Evolutionary conservation across 495 filamentous ascomycete species (phyloP), one percentile per base, ranked within the genome.

Genomic region (Chaetomium fimeti): DNA sequence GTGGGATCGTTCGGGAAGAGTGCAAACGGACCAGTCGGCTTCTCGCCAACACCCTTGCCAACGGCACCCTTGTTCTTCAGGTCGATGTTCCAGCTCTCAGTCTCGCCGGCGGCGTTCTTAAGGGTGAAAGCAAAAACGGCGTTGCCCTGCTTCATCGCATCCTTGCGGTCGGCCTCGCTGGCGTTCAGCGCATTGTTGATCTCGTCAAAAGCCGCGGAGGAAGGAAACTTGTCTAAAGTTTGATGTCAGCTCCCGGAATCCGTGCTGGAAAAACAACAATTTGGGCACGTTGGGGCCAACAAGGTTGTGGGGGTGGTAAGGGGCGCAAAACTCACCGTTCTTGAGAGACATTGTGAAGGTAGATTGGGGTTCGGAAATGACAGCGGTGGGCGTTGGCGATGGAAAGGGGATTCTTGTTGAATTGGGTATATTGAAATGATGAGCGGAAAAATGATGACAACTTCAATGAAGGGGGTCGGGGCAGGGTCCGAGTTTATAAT

Each of bases 71-170:
- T 90, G 69, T 91, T 83, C 82, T 97, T 98, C 45, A 98, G 84
- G 77, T 98, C 94, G 72, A 98, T 92, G 81, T 93, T 84, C 93
- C 93, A 98, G 79, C 85, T 88, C 67, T 89, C 86, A 64, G 85
- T 87, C 77, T 90, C 84, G 63, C 90, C 91, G 24, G 83, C 82
- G 60, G 79, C 77, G 83, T 98, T 97, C 84, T 96, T 98, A 63
- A 98, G 78, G 59, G 84, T 91, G 81, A 98, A 98, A 40, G 89
- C 88, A 73, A 96, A 96, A 74, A 98, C 83, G 55, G 90, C 91
- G 71, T 89, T 89, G 74, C 87, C 92, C 72, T 90, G 85, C 77
- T 93, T 90, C 69, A 98, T 86, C 61, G 92, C 92, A 60, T 92
- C 88, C 79, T 95, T 91, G 70, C 88, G 87, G 78, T 91, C 90